A percentile compares a stretch with the other conserved stretches of the same genome.
Conservation (phyloP, 352 stramenopile genomes). For the Phytophthora pisi region DNA sequence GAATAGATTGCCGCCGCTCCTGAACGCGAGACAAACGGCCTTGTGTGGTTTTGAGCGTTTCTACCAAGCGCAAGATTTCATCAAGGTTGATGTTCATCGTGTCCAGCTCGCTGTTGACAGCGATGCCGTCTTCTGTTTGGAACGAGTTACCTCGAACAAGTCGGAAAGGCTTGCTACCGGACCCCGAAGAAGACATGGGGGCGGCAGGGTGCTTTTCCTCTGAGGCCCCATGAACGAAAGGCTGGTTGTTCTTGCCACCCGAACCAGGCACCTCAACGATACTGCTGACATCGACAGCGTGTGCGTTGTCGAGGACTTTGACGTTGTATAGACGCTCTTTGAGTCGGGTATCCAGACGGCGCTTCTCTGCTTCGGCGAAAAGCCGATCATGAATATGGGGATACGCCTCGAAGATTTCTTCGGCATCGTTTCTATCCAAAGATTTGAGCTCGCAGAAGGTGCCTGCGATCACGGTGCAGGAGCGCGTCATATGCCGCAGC, state of each 20-base stretch:
- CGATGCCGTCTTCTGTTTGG: constrained; percentile 46
- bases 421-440: constrained; percentile 49
- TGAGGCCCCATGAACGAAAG: constrained; percentile 45
- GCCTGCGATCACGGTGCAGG: constrained; percentile 56
- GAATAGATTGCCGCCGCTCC: constrained; percentile 46
- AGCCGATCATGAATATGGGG: constrained; percentile 64
- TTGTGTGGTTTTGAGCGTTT: constrained; percentile 44
- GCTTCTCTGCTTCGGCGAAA: constrained; percentile 62
- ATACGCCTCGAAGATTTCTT: constrained; percentile 66
- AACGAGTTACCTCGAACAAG: constrained; percentile 44
- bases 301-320: constrained; percentile 72
- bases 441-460: constrained; percentile 72
- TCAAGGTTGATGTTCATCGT: constrained; percentile 52
- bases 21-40: constrained; percentile 48
- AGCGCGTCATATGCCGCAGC: constrained; percentile 61
- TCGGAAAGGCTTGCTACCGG: constrained; percentile 22
- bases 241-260: constrained; percentile 33
- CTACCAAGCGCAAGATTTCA: constrained; percentile 49
- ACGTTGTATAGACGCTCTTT: constrained; percentile 59
- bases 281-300: constrained; percentile 59
- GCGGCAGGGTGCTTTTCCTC: constrained; percentile 12
- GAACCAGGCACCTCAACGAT: constrained; percentile 47
- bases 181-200: constrained; percentile 23
- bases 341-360: constrained; percentile 49
- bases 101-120: constrained; percentile 55